Base-by-base conservation (phyloP, 23 red algal genomes). In the Gracilaria domingensis region DNA sequence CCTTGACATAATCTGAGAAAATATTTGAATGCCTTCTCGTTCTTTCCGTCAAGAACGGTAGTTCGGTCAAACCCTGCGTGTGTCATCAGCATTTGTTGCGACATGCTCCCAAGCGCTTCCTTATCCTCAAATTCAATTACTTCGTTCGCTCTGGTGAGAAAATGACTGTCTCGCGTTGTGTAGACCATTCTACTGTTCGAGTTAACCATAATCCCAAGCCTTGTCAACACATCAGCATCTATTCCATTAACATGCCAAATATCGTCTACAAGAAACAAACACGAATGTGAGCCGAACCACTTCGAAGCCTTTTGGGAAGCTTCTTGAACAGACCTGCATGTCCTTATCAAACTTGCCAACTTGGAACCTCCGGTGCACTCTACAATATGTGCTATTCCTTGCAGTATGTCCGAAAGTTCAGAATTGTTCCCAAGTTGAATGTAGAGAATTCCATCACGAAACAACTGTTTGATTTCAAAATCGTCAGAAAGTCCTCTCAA, bases 371-470 rank as follows among this genome's bases (percentile, higher is more conserved):
- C 78, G 59, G 78, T 59, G n/a, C 47, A 17, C 5, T 82, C 33
- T 8, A 82, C 78, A 55, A 82, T 82, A 8, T 54, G 11, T 23
- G 23, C 78, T 5, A 82, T 82, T 37, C 47, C 49, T 28, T 57
- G 4, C 29, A 55, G 5, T 36, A 82, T 9, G 7, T 54, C 45
- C n/a, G 47, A 61, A 8, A n/a, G 7, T 39, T 45, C 54, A 5
- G 47, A 8, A 55, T 58, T 25, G 47, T 82, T 82, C 23, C 78
- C 78, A 36, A 82, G 47, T 18, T 55, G 9, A 60, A 61, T 61
- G 54, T 82, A 82, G 44, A 82, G 78, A 16, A 60, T 57, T 17
- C 78, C 78, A 53, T 44, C 78, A 6, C 44, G 54, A 60, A 82
- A 82, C 20, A 13, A 6, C 37, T 21, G 37, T 49, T 45, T 40